Base-by-base conservation (phyloP, 2,329 filamentous ascomycete species). In the Aspergillus viridinutans region DNA sequence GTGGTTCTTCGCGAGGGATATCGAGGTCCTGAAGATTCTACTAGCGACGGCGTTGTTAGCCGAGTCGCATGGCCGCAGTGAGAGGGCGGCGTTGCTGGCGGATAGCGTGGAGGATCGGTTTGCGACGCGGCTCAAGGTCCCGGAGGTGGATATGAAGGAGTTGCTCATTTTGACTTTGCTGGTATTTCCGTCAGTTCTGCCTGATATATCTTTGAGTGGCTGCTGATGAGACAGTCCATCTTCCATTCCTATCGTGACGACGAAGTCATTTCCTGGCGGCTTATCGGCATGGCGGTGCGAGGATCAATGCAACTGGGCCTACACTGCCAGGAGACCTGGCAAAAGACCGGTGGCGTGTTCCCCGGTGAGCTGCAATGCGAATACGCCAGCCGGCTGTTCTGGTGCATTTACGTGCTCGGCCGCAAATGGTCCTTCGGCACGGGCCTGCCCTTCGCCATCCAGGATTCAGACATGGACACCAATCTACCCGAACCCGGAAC, bases 11-110 rank as follows among this genome's bases (percentile, higher is more conserved):
- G 71, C 71, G 0, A 66, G 71, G 17, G 81, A 86, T 58, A 82
- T 89, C 0, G 82, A 90, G 54, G 80, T 90, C 48, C 78, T 96
- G 51, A 97, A 96, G 72, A 83, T 95, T 62, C 81, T 96, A 2
- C 79, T 96, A 67, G 91, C 90, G 60, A 88, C 84, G 59, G 89
- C 88, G 0, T 74, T 94, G 58, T 82, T 88, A 1, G 83, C 90
- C 3, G 90, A 95, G 69, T 88, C 86, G 6, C 85, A 88, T 62
- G 92, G 91, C 0, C 85, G 88, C 59, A 93, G 90, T 69, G 83
- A 88, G 43, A 82, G 64, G 17, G 71, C 70, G 2, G 70, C 69
- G 1, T 57, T 67, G 35, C 53, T 72, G 50, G 71, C 71, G 7
- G 66, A 72, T 56, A 72, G 68, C 53, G 71, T 73, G 2, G 71